These are phyloP conservation scores for Cladophialophora carrionii DNA, from an alignment of 2,329 filamentous ascomycete species.

Conservation along the genomic window DNA sequence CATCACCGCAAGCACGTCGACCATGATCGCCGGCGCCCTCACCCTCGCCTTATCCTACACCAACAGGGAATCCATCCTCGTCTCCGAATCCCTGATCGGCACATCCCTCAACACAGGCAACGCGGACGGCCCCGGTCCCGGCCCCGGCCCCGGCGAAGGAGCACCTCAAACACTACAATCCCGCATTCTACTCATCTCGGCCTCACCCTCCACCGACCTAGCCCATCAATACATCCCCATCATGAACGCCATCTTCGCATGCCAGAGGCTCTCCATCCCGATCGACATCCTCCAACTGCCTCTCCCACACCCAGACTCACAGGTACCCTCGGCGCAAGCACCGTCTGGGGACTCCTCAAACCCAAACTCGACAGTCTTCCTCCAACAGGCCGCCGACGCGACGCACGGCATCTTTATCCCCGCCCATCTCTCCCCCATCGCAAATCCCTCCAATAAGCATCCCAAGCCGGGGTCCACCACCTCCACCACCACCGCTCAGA, in stretches of 20 bases:
- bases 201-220: constrained; percentile 85
- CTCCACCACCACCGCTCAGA: neutral
- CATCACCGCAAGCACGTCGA: constrained; percentile 71
- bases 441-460: neutral
- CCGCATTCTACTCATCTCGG: constrained; percentile 86
- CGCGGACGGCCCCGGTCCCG: constrained; percentile 28
- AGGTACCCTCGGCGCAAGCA: constrained; percentile 6
- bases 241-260: constrained; percentile 98
- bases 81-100: constrained; percentile 61
- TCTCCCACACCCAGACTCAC: constrained; percentile 16
- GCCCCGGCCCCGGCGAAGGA: constrained; percentile 44
- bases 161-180: constrained; percentile 60
- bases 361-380: constrained; percentile 69
- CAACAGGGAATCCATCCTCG: constrained; percentile 74
- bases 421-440: constrained; percentile 42
- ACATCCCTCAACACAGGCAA: constrained; percentile 39
- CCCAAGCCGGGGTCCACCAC: constrained; percentile 27
- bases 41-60: constrained; percentile 88
- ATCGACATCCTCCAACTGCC: constrained; percentile 85
- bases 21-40: constrained; percentile 86
- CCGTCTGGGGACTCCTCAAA: neutral
- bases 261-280: constrained; percentile 81
- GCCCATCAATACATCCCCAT: constrained; percentile 93
- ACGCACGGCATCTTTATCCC: constrained; percentile 72
- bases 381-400: constrained; percentile 85